Base-by-base conservation (phyloP, 2,329 filamentous ascomycete species). In the Rhynchosporium graminicola region DNA sequence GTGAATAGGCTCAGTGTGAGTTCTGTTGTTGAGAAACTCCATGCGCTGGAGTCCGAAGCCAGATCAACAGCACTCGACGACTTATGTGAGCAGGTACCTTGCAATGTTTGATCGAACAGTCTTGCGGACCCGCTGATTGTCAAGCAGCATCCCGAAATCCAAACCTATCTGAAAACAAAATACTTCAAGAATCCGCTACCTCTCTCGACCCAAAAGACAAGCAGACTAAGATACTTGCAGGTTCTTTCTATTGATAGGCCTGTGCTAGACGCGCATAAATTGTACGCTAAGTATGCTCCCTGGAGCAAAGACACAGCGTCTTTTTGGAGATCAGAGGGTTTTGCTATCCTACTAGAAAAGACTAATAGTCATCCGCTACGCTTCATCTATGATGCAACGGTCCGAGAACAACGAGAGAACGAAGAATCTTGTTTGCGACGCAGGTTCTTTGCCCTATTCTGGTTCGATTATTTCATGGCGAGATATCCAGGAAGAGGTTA, bases 361-460 rank as follows among this genome's bases (percentile, higher is more conserved):
- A 47, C 56, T 45, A 38, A 36, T 46, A 28, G 50, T 55, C 28
- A 57, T 33, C 56, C 56, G 43, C 47, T 63, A 46, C 38, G 48
- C 54, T 63, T 63, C 42, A 46, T 63, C 33, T 59, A 59, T 7
- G 48, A 63, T 63, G 50, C 48, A 51, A 63, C 59, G 12, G 59
- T 61, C 59, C 20, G 40, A 56, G 13, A 45, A 46, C 38, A 57
- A 43, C 47, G 29, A 58, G 40, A 43, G 54, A 61, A 52, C 47
- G 45, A 64, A 58, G 20, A 58, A 57, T 60, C 55, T 61, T 64
- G 54, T 61, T 59, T 64, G 52, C 59, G 48, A 61, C 46, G 52
- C 46, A 61, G 59, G 47, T 64, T 54, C 59, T 36, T 64, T 61
- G 54, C 58, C 33, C 55, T 61, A 57, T 64, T 64, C 43, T 64